Base-by-base conservation (phyloP, 2,329 filamentous ascomycete species). In the Trichoderma simmonsii region DNA sequence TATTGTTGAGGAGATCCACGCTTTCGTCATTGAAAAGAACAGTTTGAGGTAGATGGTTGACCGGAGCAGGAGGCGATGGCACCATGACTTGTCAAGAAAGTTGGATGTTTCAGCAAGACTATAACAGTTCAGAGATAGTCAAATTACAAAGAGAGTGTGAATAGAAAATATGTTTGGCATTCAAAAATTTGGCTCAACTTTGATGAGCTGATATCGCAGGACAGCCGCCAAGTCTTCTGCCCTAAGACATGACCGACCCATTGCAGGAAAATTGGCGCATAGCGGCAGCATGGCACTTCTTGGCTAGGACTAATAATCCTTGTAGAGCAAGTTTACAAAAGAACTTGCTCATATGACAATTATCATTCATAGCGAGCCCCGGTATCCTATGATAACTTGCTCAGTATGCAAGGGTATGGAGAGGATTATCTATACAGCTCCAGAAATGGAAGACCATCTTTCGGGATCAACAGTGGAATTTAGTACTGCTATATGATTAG, bases 1-100 rank as follows among this genome's bases (percentile, higher is more conserved):
- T 28, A 32, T 77, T 69, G 60, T 59, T 11, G 15, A 59, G 28
- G 28, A 59, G 56, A 32, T 59, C 32, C 15, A 11, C 28, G n/a
- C 32, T 21, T 21, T 59, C 56, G 28, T 59, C 56, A 12, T 59
- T 8, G 56, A 18, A n/a, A n/a, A 59, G 5, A 18, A 18, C 28
- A 59, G 15, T 30, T n/a, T 32, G 56, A 32, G 56, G 28, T 32
- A 32, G 56, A 32, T 8, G 18, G 28, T 3, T 15, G 26, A 12
- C 9, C 3, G 26, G 9, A 32, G 56, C 14, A 18, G 56, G 26
- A 32, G 28, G 15, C n/a, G 18, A 11, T n/a, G 56, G 12, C 18
- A 8, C 15, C 56, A 59, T 59, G 56, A 18, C 15, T 32, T 32
- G 15, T 9, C 18, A n/a, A 15, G 26, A 59, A 15, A 59, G 7